phyloP scores from a whole-genome alignment of 176 grass and related monocot species.

The Oryza meyeriana region DNA sequence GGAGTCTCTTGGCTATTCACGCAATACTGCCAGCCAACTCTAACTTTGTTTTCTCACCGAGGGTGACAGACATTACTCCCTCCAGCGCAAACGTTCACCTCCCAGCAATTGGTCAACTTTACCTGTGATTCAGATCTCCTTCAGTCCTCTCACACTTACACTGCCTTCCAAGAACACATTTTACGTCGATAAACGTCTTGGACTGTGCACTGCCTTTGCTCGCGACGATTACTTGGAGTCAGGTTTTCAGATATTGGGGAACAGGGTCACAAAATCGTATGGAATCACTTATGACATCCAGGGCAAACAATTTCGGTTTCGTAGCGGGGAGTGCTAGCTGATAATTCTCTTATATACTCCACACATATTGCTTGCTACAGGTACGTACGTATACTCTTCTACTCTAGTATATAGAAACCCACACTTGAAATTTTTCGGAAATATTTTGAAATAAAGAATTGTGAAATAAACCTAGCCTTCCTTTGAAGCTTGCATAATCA shows the following conservation, averaged over 20 bases:
- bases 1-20: not conserved
- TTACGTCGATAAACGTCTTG: not conserved
- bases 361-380: no score
- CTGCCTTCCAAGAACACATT: not conserved
- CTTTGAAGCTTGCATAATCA: no score
- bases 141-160: not conserved
- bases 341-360: no score
- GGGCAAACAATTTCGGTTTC: not conserved
- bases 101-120: not conserved
- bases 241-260: not conserved
- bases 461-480: no score
- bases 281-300: not conserved
- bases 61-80: not conserved
- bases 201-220: not conserved
- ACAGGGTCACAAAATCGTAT: not conserved
- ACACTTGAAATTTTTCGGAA: no score
- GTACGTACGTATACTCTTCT: no score
- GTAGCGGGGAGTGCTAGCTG: no score
- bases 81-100: no score
- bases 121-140: not conserved
- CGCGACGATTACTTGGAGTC: no score
- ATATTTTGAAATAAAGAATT: no score
- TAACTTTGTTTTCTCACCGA: not conserved
- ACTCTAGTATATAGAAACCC: no score
- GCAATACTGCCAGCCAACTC: rapidly evolving